Percentiles rank a stretch among this genome's conserved stretches.
phyloP scores from a whole-genome alignment of 305 asterid species.

The Lippia alba region DNA sequence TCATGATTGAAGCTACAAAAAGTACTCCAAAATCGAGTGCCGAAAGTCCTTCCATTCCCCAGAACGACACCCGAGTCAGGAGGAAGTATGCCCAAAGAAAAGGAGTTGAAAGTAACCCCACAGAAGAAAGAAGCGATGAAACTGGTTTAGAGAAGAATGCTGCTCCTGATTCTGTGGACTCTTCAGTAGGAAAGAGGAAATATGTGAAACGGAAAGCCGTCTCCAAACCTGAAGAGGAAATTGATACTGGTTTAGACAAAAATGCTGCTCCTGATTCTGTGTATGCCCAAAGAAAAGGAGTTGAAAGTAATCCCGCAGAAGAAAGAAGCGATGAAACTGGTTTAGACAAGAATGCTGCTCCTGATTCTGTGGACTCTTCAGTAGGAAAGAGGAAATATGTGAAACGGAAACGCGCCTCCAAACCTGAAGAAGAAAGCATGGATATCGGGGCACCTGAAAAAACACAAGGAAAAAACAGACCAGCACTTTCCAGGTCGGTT shows the following conservation, averaged over 20 bases:
- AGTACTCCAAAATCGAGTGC: slow-evolving; percentile 52
- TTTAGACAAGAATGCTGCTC: slow-evolving; percentile 35
- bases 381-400: slow-evolving; percentile 45
- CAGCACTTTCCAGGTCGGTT: too few species aligned
- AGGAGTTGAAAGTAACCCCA: slow-evolving; percentile 34
- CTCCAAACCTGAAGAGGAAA: slow-evolving; percentile 41
- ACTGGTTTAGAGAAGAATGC: slow-evolving; percentile 33
- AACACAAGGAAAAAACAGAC: background rate
- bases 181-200: slow-evolving; percentile 47
- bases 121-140: slow-evolving; percentile 40
- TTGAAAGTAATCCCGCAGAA: slow-evolving; percentile 34
- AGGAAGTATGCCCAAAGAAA: slow-evolving; percentile 63
- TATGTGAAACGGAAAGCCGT: slow-evolving; percentile 40
- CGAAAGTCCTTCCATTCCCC: slow-evolving; percentile 44
- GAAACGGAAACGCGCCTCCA: slow-evolving; percentile 40
- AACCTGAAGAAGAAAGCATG: slow-evolving; percentile 36
- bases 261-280: too few species aligned
- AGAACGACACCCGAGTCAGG: slow-evolving; percentile 47
- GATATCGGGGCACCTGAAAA: slow-evolving; percentile 46
- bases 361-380: slow-evolving; percentile 40
- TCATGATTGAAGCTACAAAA: slow-evolving; percentile 67
- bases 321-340: slow-evolving; percentile 40
- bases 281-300: slow-evolving; percentile 51
- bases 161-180: slow-evolving; percentile 40
- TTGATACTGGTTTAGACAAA: too few species aligned